Base-by-base conservation (phyloP, 2,329 filamentous ascomycete species). In the Thielaviopsis musarum region DNA sequence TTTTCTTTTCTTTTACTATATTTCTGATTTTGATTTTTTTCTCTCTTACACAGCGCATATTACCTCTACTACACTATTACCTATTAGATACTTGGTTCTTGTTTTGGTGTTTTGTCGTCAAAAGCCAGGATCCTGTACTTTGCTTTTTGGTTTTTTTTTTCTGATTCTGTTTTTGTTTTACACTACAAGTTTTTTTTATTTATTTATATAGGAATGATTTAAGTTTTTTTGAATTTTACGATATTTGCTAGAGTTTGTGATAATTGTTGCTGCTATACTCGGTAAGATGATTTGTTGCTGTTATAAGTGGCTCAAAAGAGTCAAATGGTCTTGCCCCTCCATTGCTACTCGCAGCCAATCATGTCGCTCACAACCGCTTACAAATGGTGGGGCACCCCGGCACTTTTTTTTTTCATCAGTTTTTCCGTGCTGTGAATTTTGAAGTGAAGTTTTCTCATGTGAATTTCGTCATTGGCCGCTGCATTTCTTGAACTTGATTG, bases 41-140 rank as follows among this genome's bases (percentile, higher is more conserved):
- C 13, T 17, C 9, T 38, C 45, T 49, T 58, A 54, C 48, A 61
- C 48, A 58, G 56, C 57, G 59, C 57, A 61, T 61, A 51, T 52
- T 53, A 28, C 34, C 34, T 59, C 48, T 59, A 59, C 52, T 41
- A 56, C 26, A 52, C n/a, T 53, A 15, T 15, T 24, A 53, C 13
- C 12, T 24, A 30, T 24, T 53, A 30, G n/a, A 53, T 53, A 53
- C 21, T 53, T 53, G 51, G 34, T 59, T 55, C 41, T 56, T 34
- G 15, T 52, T 34, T 53, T 56, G 24, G 56, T 59, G 12, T 59
- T 54, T 30, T 49, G 59, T 56, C 15, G 52, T 52, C 13, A 57
- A 57, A 57, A 57, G 56, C 59, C 49, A 54, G 22, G 24, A 53
- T 30, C 21, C 5, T 53, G 51, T 53, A 24, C 22, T 53, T 24